Conservation (phyloP, 176 grass and related monocot species). For the Zoysia pacifica region DNA sequence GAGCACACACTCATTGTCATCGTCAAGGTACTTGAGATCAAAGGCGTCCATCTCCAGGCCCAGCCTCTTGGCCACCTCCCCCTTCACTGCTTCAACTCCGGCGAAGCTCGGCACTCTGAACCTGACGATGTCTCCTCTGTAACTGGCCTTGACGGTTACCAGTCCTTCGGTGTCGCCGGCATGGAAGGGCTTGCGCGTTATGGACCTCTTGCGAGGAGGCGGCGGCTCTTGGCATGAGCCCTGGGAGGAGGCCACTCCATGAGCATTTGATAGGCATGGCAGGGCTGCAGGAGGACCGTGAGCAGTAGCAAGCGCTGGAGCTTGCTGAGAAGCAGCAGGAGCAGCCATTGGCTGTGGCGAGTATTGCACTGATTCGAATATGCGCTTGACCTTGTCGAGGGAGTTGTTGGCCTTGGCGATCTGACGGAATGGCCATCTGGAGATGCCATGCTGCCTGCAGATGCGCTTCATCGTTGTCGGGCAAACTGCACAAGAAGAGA, state of each 20-base stretch:
- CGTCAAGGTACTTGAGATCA: conserved; percentile 86
- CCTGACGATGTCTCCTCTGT: conserved; percentile 75
- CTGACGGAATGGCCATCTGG: conserved; percentile 84
- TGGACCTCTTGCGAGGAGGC: not conserved
- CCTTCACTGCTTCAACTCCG: conserved; percentile 44
- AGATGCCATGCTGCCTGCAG: conserved; percentile 89
- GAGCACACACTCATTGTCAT: conserved; percentile 84
- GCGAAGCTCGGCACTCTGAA: conserved; percentile 55
- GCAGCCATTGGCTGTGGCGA: conserved; percentile 10
- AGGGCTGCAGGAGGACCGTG: not conserved
- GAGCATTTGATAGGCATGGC: conserved; percentile 24
- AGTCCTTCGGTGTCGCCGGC: not conserved
- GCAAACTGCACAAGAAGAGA: conserved; percentile 55
- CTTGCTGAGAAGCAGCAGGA: conserved; percentile 12
- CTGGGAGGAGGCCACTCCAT: conserved; percentile 50
- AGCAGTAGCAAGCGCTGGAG: not conserved
- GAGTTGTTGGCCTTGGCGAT: conserved; percentile 84
- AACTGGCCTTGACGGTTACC: conserved; percentile 75
- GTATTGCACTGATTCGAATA: conserved; percentile 64
- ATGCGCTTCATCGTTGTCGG: conserved; percentile 97
- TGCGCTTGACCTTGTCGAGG: conserved; percentile 63
- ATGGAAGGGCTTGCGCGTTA: not conserved
- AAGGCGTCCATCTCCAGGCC: conserved; percentile 57
- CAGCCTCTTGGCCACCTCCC: conserved; percentile 67
- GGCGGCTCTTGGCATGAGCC: conserved; percentile 65